phyloP scores from a whole-genome alignment of 2,329 filamentous ascomycete species.

The Pochonia chlamydosporia region DNA sequence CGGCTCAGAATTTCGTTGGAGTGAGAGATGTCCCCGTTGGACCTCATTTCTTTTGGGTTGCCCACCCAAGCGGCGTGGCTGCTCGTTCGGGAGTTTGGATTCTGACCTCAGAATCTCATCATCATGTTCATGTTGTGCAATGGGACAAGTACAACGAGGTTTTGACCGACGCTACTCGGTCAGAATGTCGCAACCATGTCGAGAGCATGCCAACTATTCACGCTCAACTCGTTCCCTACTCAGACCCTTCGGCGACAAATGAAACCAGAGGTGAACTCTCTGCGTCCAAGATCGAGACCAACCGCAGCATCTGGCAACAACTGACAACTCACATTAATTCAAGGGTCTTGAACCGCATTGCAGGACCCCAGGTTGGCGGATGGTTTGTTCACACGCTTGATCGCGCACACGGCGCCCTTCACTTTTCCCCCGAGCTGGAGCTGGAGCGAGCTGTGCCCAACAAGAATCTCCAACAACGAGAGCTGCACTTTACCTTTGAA shows the following conservation, averaged over 20 bases:
- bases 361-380: constrained; percentile 31
- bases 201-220: constrained; percentile 33
- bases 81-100: constrained; percentile 55
- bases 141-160: constrained; percentile 54
- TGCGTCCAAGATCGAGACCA: constrained; percentile 14
- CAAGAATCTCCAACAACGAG: constrained; percentile 26
- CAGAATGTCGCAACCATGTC: constrained; percentile 40
- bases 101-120: constrained; percentile 24
- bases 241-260: constrained; percentile 25
- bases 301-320: constrained; percentile 42
- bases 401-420: constrained; percentile 37
- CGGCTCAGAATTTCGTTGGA: constrained; percentile 42
- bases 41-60: constrained; percentile 54
- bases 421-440: constrained; percentile 31
- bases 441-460: constrained; percentile 33
- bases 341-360: constrained; percentile 40
- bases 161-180: constrained; percentile 39
- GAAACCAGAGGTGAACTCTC: constrained; percentile 12
- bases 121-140: constrained; percentile 39
- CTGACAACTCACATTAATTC: constrained; percentile 44
- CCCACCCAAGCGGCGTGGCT: constrained; percentile 40
- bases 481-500: constrained; percentile 44
- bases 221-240: constrained; percentile 39
- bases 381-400: constrained; percentile 53
- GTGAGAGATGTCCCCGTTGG: constrained; percentile 50